Evolutionary conservation across 805 yeast genomes (phyloP).

Genomic region (Kuraishia hungarica): DNA sequence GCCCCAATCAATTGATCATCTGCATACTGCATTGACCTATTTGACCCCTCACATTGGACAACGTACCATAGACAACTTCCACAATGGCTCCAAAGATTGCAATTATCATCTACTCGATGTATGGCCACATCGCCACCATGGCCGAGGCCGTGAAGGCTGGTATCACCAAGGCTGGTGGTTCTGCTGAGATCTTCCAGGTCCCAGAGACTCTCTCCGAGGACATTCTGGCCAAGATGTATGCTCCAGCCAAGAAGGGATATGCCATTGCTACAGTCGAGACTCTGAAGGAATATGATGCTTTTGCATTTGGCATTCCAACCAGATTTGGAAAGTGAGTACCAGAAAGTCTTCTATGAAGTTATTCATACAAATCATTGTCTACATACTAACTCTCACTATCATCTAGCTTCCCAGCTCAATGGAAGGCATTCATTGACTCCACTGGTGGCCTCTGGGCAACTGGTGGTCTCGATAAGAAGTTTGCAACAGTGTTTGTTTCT

Average conservation of each 20-base stretch:
- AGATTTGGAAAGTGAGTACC: conserved; percentile 52
- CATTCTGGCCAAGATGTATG: conserved; percentile 46
- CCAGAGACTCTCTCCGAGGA: conserved; percentile 66
- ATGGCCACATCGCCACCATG: conserved; percentile 64
- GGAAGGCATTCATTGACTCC: conserved; percentile 67
- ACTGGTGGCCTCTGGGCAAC: conserved; percentile 75
- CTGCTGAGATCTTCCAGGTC: conserved; percentile 65
- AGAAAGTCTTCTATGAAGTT: not conserved
- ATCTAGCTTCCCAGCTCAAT: conserved; percentile 55
- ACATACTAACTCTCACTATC: not conserved
- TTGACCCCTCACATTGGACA: too few species aligned
- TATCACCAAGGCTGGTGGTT: conserved; percentile 56
- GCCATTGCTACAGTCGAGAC: conserved; percentile 46
- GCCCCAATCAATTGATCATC: too few species aligned
- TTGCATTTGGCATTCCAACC: conserved; percentile 80
- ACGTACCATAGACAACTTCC: not conserved
- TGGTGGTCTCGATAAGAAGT: conserved; percentile 67
- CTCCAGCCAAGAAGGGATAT: conserved; percentile 52
- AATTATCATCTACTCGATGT: conserved; percentile 62
- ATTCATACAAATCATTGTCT: not conserved
- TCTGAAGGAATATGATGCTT: conserved; percentile 63
- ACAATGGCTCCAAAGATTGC: conserved; percentile 10
- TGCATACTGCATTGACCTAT: too few species aligned
- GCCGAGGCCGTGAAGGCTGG: conserved; percentile 67
- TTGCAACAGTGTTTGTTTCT: conserved; percentile 63